Evolutionary conservation across 23 red algal species (phyloP), one percentile per base, ranked within the genome.

Genomic region (Gracilaria gracilis): DNA sequence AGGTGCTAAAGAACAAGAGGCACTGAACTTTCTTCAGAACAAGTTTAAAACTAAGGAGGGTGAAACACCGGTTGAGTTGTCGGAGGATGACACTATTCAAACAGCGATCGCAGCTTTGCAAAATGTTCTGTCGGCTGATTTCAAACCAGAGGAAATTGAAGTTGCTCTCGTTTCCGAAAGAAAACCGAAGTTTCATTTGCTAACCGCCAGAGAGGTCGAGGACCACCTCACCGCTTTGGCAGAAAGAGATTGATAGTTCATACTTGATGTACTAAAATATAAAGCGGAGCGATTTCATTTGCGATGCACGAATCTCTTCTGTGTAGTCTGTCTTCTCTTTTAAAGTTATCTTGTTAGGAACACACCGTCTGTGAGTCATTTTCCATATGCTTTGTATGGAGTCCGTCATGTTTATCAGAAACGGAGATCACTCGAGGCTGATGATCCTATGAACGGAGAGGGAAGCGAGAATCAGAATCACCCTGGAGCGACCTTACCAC

Each of bases 1-100:
- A 16, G 96, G 96, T 17, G 78, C 87, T 4, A 98, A 98, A 64
- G 96, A 98, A 76, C 88, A 93, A 62, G 96, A 98, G 64, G 96
- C 93, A 34, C 57, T 87, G 13, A 98, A 98, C 64, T 98, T 88
- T 70, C 79, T 98, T 55, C 93, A 95, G 78, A 98, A 98, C 58
- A 95, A 95, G 87, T 89, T 98, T 14, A 95, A 92, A 77, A 86
- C 88, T 80, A 67, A 75, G 36, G 81, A 94, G 48, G 83, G 67
- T 23, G 83, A 74, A 55, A 46, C 55, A 54, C 62, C 31, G 27
- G 82, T 84, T 24, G 88, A 96, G 37, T 74, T 98, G 44, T 84
- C 76, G 16, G 93, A 94, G 65, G 88, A 89, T 16, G 93, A 95
- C 32, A 89, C 87, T 29, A 90, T 98, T 74, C 81, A 95, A 71